Conservation (phyloP, 192 early-diverging fungal genomes). For the Umbelopsis isabellina region DNA sequence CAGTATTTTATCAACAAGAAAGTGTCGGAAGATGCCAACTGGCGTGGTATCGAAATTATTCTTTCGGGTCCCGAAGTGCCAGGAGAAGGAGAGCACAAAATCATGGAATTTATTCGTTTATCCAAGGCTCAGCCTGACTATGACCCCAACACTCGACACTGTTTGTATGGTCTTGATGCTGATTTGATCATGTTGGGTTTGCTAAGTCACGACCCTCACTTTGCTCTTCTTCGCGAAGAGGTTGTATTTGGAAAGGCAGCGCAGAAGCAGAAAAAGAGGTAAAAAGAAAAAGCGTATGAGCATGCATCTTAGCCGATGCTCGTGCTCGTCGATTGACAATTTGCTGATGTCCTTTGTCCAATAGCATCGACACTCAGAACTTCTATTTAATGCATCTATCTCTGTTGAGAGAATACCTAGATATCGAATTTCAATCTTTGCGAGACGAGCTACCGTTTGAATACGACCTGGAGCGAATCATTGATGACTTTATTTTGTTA, state of each 20-base stretch:
- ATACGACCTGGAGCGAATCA: constrained; percentile 89
- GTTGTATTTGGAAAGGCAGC: constrained; percentile 71
- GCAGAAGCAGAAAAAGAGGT: constrained; percentile 54
- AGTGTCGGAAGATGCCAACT: constrained; percentile 85
- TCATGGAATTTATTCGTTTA: constrained; percentile 98
- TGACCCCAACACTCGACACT: constrained; percentile 88
- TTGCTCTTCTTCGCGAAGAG: constrained; percentile 95
- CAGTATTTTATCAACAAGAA: constrained; percentile 91
- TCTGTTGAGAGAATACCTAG: constrained; percentile 90
- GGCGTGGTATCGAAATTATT: constrained; percentile 90
- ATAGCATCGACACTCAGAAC: constrained; percentile 54
- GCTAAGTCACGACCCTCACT: constrained; percentile 95
- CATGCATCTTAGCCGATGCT: neutral
- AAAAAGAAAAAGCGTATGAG: too few species aligned
- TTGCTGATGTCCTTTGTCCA: neutral
- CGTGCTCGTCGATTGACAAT: neutral
- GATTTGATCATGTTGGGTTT: constrained; percentile 98
- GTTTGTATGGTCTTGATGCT: constrained; percentile 97
- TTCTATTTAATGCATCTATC: constrained; percentile 85
- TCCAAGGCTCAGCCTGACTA: constrained; percentile 81
- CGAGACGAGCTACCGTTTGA: constrained; percentile 57
- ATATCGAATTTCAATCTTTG: constrained; percentile 78
- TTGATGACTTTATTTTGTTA: constrained; percentile 96
- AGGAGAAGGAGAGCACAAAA: constrained; percentile 99
- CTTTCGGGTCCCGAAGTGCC: constrained; percentile 94